These are phyloP conservation scores for Boletellus emodensis DNA, from an alignment of 768 basidiomycete species.

Conservation along the genomic window DNA sequence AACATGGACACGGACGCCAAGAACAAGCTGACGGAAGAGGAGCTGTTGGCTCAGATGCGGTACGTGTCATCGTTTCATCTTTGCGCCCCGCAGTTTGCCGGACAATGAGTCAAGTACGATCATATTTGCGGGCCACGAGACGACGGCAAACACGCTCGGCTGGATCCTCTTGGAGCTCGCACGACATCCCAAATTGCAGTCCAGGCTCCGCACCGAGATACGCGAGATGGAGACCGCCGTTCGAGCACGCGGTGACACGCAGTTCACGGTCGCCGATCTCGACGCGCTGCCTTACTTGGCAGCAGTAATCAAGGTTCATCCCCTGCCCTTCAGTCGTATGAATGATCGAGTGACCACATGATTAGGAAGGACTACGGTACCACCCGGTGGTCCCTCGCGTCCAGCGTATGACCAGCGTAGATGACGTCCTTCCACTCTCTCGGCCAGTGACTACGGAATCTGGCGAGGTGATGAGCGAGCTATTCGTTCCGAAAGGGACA, in stretches of 20 bases:
- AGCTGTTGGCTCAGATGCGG: constrained; percentile 11
- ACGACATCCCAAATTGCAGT: constrained; percentile 53
- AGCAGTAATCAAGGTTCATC: constrained; percentile 29
- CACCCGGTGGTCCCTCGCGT: constrained; percentile 51
- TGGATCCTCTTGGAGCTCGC: constrained; percentile 47
- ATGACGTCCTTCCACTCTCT: constrained; percentile 37
- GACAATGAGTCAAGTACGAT: constrained; percentile 35
- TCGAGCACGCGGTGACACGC: constrained; percentile 1
- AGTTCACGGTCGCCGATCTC: constrained; percentile 36
- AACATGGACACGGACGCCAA: constrained; percentile 26
- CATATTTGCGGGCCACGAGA: constrained; percentile 45
- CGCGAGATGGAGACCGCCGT: neutral
- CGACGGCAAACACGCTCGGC: constrained; percentile 49
- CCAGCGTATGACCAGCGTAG: constrained; percentile 46
- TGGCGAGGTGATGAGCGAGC: constrained; percentile 40
- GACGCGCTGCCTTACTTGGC: constrained; percentile 46
- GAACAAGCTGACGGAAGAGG: constrained; percentile 20
- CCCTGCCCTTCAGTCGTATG: neutral
- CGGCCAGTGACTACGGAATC: neutral
- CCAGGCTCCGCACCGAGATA: constrained; percentile 45
- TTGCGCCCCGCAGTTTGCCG: too few species aligned
- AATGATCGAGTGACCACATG: neutral
- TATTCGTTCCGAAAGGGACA: neutral
- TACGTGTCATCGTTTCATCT: constrained; percentile 4
- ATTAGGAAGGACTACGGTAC: constrained; percentile 37